Evolutionary conservation across 225 moss, liverwort and hornwort species (phyloP), one percentile per base, ranked within the genome.

Genomic region (Lunularia cruciata): DNA sequence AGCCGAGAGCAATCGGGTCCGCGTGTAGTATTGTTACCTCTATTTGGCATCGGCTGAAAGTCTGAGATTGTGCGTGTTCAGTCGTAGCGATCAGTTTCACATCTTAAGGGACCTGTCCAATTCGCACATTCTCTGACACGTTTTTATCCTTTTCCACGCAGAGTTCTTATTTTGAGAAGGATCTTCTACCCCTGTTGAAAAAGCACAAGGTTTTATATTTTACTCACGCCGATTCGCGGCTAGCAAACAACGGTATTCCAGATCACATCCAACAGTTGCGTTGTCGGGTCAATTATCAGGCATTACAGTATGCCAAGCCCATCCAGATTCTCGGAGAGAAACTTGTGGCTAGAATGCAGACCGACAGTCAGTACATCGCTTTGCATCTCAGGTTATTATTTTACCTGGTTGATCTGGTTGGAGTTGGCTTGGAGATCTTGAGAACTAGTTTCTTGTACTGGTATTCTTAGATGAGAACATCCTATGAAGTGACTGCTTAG

Each of bases 171-270:
- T 95, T 88, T 68, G 70, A 79, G 71, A 61, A 84, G 3, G 86
- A 83, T 25, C 75, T 95, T 62, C 72, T 75, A 18, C 79, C 85
- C 7, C 57, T 90, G 13, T 68, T 95, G 37, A 86, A 86, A 79
- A 31, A 80, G 63, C 86, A 90, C 47, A 81, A 83, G 76, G 89
- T 95, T 57, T 51, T 95, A n/a, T 88, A 78, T 43, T 92, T 95
- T 32, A 87, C 89, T 1, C 95, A 95, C 60, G 85, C 95, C 22
- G 95, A 95, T 81, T 88, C 95, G 3, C 73, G 95, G 38, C 73
- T 95, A 69, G 89, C 95, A 27, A 95, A 95, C 63, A 91, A 95
- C 27, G 95, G 82, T 39, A 66, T 95, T 68, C 95, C 95, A 15
- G 77, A 71, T 68, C 71, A 84, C 48, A 75, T 88, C 35, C 95